These are phyloP conservation scores for Salix arbutifolia DNA, from an alignment of 345 rosid species.

Conservation along the genomic window DNA sequence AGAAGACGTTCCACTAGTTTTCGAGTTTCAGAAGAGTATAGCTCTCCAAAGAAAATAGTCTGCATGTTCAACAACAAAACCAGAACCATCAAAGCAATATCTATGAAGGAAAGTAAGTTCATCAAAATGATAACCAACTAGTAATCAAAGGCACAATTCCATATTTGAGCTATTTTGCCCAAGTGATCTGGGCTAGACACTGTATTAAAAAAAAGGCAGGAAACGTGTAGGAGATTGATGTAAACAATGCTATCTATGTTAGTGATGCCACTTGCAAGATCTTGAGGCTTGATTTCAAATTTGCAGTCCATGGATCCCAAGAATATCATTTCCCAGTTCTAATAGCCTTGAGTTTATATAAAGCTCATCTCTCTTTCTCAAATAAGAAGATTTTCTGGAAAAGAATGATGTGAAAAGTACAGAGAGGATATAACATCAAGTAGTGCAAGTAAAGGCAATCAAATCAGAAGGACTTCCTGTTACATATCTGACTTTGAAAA, in stretches of 20 bases:
- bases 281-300: not conserved
- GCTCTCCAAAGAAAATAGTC: constrained; percentile 79
- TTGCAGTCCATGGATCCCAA: not conserved
- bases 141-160: not conserved
- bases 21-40: constrained; percentile 71
- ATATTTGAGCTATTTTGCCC: not conserved
- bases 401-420: not conserved
- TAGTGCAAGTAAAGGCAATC: not conserved
- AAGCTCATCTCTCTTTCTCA: not conserved
- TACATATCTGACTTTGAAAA: not conserved
- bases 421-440: not conserved
- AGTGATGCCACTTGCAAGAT: not conserved
- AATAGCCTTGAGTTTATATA: not conserved
- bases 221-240: not conserved
- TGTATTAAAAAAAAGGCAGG: not conserved
- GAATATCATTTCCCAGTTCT: not conserved
- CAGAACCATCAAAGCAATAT: constrained; percentile 1
- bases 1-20: constrained; percentile 85
- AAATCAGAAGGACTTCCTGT: not conserved
- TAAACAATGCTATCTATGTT: not conserved
- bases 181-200: not conserved
- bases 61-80: constrained; percentile 36
- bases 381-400: not conserved
- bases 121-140: not conserved
- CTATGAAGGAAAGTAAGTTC: not conserved